These are phyloP conservation scores for Hansenula sp. DNA, from an alignment of 1,139 yeast genomes.

Conservation along the genomic window DNA sequence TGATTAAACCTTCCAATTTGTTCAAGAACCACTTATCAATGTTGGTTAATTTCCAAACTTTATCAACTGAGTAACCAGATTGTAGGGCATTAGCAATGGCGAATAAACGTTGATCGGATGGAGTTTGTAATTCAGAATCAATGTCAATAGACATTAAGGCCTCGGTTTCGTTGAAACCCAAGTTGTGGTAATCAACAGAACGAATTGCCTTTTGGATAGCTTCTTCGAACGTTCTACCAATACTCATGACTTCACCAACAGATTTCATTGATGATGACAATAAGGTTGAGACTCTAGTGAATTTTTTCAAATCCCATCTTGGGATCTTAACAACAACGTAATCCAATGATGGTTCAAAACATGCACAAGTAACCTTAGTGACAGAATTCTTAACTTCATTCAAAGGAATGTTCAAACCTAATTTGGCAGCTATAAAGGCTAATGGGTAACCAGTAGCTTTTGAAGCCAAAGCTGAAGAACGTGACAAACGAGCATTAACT, in stretches of 20 bases:
- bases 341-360: slow-evolving; percentile 97
- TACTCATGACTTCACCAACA: slow-evolving; percentile 98
- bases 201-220: slow-evolving; percentile 98
- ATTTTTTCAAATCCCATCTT: slow-evolving; percentile 97
- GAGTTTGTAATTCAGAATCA: slow-evolving; percentile 88
- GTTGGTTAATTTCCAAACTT: slow-evolving; percentile 87
- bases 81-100: slow-evolving; percentile 93
- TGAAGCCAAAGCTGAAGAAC: slow-evolving; percentile 97
- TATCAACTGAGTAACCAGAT: slow-evolving; percentile 86
- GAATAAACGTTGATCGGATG: slow-evolving; percentile 93
- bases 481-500: slow-evolving; percentile 95
- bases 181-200: slow-evolving; percentile 90
- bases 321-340: slow-evolving; percentile 98
- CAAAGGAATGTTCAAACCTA: slow-evolving; percentile 91
- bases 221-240: slow-evolving; percentile 97
- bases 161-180: slow-evolving; percentile 88
- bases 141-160: slow-evolving; percentile 87
- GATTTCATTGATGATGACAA: slow-evolving; percentile 96
- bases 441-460: slow-evolving; percentile 98
- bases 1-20: slow-evolving; percentile 71
- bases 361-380: slow-evolving; percentile 92
- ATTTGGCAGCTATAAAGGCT: slow-evolving; percentile 97
- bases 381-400: slow-evolving; percentile 92
- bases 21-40: slow-evolving; percentile 97
- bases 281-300: slow-evolving; percentile 85